Percentiles rank a stretch among this genome's conserved stretches.
Conservation (phyloP, 345 rosid genomes). For the Iberis pinnata region DNA sequence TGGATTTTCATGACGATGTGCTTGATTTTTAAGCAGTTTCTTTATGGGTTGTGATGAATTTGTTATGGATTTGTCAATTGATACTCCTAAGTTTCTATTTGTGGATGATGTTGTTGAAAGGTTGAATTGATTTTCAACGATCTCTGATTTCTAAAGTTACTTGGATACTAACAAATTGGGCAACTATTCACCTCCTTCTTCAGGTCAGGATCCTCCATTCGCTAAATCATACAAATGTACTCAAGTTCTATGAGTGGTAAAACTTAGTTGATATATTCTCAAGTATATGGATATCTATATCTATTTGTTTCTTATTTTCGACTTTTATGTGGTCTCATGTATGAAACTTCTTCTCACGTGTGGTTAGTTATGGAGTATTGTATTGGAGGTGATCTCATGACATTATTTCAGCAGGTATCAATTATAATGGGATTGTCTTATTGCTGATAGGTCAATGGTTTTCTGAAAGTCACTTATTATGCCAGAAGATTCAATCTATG, state of each 20-base stretch:
- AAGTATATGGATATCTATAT: background rate
- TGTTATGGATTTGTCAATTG: background rate
- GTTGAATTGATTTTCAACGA: slow-evolving; percentile 7
- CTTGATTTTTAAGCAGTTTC: too few relatives aligned
- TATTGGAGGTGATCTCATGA: slow-evolving; percentile 90
- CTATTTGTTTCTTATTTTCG: background rate
- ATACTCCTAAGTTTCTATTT: slow-evolving; percentile 20
- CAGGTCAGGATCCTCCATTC: slow-evolving; percentile 94
- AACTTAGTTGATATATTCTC: slow-evolving; percentile 9
- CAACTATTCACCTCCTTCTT: slow-evolving; percentile 11
- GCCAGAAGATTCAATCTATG: slow-evolving; percentile 90
- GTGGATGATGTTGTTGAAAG: slow-evolving; percentile 12
- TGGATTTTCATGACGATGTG: too few relatives aligned
- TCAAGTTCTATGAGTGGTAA: slow-evolving; percentile 85
- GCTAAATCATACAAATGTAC: slow-evolving; percentile 68
- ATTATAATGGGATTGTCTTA: background rate
- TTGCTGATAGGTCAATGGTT: slow-evolving; percentile 7
- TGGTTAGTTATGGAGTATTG: slow-evolving; percentile 98
- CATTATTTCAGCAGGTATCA: slow-evolving; percentile 74
- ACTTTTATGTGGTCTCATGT: slow-evolving; percentile 38
- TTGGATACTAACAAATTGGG: background rate
- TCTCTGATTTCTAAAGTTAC: too few relatives aligned
- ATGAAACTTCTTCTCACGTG: slow-evolving; percentile 94
- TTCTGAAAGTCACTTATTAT: slow-evolving; percentile 17
- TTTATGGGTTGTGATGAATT: slow-evolving; percentile 15